Conservation (phyloP, 2,329 filamentous ascomycete species). For the Pyricularia sp. region DNA sequence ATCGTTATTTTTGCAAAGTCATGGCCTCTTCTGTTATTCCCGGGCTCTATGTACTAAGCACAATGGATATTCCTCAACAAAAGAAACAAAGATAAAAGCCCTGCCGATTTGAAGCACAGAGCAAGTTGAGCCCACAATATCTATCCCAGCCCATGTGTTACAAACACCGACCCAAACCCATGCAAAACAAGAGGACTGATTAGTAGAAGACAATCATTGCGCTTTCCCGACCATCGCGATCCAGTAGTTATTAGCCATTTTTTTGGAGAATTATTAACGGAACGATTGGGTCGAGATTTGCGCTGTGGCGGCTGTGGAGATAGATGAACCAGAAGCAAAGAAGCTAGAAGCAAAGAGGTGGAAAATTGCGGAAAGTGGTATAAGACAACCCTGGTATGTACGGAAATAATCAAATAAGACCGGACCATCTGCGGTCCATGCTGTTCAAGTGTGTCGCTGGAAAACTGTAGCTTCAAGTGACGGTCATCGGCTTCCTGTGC, state of each 20-base stretch:
- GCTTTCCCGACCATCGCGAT: neutral
- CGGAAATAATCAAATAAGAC: neutral
- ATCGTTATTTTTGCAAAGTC: neutral
- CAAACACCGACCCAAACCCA: neutral
- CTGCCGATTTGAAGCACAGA: neutral
- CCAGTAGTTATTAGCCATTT: neutral
- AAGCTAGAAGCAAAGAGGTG: neutral
- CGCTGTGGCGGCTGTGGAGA: neutral
- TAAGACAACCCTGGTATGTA: conserved; percentile 1
- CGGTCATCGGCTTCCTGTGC: neutral
- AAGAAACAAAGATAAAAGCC: neutral
- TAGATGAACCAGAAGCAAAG: neutral
- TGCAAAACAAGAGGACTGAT: neutral
- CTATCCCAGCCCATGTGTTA: neutral
- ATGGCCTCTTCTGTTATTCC: neutral
- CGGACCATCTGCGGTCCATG: neutral
- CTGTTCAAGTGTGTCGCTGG: neutral
- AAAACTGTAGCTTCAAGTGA: neutral
- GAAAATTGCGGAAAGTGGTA: neutral
- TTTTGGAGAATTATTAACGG: neutral
- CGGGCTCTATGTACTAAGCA: neutral
- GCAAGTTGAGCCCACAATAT: neutral
- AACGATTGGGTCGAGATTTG: neutral
- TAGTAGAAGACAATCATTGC: neutral
- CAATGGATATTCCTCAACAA: neutral